Evolutionary conservation across 495 filamentous ascomycete genomes (phyloP).

Genomic region (Amphirosellinia nigrospora): DNA sequence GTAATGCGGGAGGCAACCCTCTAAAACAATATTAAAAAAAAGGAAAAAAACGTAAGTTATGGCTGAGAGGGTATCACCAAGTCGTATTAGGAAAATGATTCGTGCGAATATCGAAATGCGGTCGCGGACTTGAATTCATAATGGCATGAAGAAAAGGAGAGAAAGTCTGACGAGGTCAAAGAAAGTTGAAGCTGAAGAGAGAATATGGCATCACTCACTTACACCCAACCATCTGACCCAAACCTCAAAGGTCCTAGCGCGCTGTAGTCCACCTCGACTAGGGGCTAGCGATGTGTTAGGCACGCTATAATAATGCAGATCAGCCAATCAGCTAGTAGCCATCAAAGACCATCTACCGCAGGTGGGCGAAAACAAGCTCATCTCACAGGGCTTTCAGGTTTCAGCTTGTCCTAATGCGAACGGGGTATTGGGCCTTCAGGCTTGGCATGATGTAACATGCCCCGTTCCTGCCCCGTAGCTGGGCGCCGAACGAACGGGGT

Average conservation of each 20-base stretch:
- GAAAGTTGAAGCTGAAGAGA: background rate
- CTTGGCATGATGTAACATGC: conserved; percentile 10
- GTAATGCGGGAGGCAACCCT: background rate
- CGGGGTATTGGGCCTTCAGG: background rate
- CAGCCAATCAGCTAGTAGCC: background rate
- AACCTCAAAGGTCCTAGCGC: background rate
- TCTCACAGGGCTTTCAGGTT: background rate
- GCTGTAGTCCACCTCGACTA: no score
- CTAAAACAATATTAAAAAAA: background rate
- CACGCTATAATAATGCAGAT: no score
- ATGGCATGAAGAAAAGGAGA: background rate
- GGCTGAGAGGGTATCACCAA: background rate
- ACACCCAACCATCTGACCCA: background rate
- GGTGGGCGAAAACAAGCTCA: background rate
- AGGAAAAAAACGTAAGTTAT: background rate
- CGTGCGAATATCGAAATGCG: background rate
- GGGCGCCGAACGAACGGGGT: background rate
- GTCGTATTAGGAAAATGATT: background rate
- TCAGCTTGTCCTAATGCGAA: background rate
- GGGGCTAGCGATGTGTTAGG: background rate
- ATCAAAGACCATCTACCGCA: background rate
- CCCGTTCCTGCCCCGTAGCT: background rate
- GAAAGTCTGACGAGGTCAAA: background rate
- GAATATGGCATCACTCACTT: conserved; percentile 1
- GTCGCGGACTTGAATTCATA: background rate